Percentiles rank a stretch among this genome's conserved stretches.
phyloP scores from a whole-genome alignment of 1,139 yeast species.

The Debaryomyces sp. region DNA sequence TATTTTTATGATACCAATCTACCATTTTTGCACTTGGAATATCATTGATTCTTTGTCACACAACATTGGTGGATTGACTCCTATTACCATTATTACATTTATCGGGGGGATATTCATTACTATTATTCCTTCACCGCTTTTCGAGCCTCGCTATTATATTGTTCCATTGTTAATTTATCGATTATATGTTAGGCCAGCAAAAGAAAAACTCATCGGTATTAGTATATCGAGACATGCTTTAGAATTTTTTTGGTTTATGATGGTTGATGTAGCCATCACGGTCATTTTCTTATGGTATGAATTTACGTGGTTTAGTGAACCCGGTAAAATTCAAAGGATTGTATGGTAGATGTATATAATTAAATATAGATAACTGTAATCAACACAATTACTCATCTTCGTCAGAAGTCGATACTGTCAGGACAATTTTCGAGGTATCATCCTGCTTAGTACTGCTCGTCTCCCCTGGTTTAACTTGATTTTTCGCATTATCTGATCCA shows the following conservation, averaged over 20 bases:
- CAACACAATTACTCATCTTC: not conserved
- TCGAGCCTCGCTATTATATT: conserved; percentile 92
- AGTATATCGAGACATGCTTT: conserved; percentile 36
- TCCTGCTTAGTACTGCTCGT: not conserved
- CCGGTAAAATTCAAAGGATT: conserved; percentile 66
- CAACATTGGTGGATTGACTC: conserved; percentile 21
- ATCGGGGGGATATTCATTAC: conserved; percentile 59
- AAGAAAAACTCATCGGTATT: conserved; percentile 16
- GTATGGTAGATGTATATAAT: conserved; percentile 63
- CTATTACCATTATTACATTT: conserved; percentile 47
- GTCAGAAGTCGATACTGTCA: not conserved
- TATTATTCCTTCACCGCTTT: conserved; percentile 83
- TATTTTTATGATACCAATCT: conserved; percentile 59
- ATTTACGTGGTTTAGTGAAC: conserved; percentile 70
- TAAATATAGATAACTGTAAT: not conserved
- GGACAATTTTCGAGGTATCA: not conserved
- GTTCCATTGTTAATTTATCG: conserved; percentile 80
- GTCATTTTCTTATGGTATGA: conserved; percentile 60
- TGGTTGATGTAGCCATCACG: conserved; percentile 56
- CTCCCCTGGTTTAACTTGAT: not conserved
- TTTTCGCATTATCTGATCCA: not conserved
- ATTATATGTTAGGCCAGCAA: conserved; percentile 49
- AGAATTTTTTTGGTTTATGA: conserved; percentile 65
- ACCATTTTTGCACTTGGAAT: conserved; percentile 68
- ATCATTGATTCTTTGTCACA: conserved; percentile 29